A percentile compares a stretch with the other conserved stretches of the same genome.
Evolutionary conservation across 768 basidiomycete genomes (phyloP).

Genomic region (Termitomyces sp.): DNA sequence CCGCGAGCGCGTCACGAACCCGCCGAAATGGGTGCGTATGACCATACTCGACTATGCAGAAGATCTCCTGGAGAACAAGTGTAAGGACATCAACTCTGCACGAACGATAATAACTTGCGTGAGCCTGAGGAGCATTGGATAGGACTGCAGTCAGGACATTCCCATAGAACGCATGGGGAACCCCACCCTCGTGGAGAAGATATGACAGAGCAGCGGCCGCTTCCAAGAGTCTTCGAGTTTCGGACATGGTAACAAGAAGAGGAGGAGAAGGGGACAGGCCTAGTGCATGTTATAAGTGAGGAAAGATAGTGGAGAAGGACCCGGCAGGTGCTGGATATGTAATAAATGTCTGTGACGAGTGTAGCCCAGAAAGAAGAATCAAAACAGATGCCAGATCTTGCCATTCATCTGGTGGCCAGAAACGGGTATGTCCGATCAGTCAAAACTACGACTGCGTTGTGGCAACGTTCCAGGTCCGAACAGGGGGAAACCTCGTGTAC

Average conservation of each 20-base stretch:
- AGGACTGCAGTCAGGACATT: constrained; percentile 70
- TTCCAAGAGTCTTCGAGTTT: constrained; percentile 72
- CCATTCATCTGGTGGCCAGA: constrained; percentile 32
- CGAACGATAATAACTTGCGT: constrained; percentile 44
- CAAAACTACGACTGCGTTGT: constrained; percentile 38
- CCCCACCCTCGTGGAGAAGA: constrained; percentile 49
- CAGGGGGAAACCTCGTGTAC: constrained; percentile 21
- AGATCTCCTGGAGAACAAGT: constrained; percentile 61
- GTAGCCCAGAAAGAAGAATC: constrained; percentile 44
- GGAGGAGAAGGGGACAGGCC: constrained; percentile 35
- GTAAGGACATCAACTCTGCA: constrained; percentile 13
- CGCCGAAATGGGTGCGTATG: constrained; percentile 73
- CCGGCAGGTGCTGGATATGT: constrained; percentile 38
- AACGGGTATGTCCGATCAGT: constrained; percentile 49
- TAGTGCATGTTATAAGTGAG: constrained; percentile 54
- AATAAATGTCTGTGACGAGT: constrained; percentile 46
- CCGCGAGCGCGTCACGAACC: constrained; percentile 72
- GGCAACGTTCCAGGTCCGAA: constrained; percentile 37
- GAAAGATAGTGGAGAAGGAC: constrained; percentile 38
- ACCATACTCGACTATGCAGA: constrained; percentile 81
- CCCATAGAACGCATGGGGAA: constrained; percentile 84
- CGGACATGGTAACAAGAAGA: constrained; percentile 50
- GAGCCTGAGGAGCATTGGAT: constrained; percentile 60
- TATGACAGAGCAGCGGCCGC: constrained; percentile 75
- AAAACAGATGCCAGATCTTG: constrained; percentile 43